These are phyloP conservation scores for Auricularia sp. DNA, from an alignment of 768 basidiomycete genomes.

Conservation along the genomic window DNA sequence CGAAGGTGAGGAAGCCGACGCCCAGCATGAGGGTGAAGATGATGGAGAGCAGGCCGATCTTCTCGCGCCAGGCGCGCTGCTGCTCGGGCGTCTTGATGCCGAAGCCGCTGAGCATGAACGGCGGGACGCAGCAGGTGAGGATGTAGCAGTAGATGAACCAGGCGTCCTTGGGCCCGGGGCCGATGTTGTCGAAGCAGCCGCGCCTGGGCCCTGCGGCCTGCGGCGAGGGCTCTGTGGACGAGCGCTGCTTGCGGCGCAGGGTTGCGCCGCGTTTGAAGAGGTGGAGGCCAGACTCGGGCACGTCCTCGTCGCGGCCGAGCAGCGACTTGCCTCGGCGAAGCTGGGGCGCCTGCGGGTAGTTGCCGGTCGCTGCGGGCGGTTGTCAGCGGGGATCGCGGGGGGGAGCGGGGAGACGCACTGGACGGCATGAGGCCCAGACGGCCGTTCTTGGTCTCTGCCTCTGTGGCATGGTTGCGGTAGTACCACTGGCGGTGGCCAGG, in stretches of 20 bases:
- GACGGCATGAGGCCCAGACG: constrained; percentile 69
- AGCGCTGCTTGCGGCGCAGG: constrained; percentile 53
- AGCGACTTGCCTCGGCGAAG: constrained; percentile 84
- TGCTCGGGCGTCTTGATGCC: constrained; percentile 86
- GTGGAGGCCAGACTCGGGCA: constrained; percentile 84
- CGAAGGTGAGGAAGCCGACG: constrained; percentile 97
- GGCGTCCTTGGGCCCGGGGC: constrained; percentile 80
- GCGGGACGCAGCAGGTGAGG: constrained; percentile 75
- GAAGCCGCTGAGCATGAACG: constrained; percentile 62
- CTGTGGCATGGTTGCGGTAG: constrained; percentile 80
- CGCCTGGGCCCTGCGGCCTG: constrained; percentile 27
- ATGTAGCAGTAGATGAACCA: constrained; percentile 95
- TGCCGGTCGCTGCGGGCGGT: constrained; percentile 55
- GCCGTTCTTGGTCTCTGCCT: constrained; percentile 56
- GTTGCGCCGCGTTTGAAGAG: constrained; percentile 83
- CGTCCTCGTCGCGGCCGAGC: constrained; percentile 82
- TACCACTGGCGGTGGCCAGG: constrained; percentile 91
- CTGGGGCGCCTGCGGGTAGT: constrained; percentile 45
- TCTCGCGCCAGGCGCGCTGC: constrained; percentile 96
- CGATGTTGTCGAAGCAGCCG: constrained; percentile 60
- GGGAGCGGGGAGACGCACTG: constrained; percentile 43
- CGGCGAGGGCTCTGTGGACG: constrained; percentile 31
- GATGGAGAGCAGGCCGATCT: constrained; percentile 84
- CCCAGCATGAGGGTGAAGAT: constrained; percentile 78
- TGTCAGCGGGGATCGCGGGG: constrained; percentile 6